phyloP scores from a whole-genome alignment of 129 eudicot species.

The Chrysanthemum makinoi region DNA sequence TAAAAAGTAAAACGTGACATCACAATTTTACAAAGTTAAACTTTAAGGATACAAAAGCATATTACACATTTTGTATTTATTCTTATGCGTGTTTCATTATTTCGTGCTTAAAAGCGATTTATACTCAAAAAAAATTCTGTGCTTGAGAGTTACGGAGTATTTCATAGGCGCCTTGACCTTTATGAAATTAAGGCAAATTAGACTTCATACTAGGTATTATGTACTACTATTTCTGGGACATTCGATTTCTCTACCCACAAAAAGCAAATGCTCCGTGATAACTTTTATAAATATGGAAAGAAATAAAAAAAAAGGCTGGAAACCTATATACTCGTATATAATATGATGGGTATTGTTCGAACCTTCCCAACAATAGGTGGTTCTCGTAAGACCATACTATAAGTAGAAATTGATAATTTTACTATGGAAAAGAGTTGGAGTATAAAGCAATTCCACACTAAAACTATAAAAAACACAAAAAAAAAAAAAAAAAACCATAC shows the following conservation, averaged over 20 bases:
- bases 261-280: constrained; percentile 5
- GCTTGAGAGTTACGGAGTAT: too few species aligned
- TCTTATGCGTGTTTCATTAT: too few species aligned
- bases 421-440: constrained; percentile 19
- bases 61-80: too few species aligned
- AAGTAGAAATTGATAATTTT: constrained; percentile 15
- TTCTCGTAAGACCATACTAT: constrained; percentile 31
- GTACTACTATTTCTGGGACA: constrained; percentile 19
- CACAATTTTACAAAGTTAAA: too few species aligned
- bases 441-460: constrained; percentile 39
- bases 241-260: constrained; percentile 11
- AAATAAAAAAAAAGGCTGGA: background rate
- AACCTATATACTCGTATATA: constrained; percentile 1
- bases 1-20: too few species aligned
- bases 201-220: constrained; percentile 23
- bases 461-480: background rate
- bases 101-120: background rate
- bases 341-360: constrained; percentile 22
- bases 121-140: too few species aligned
- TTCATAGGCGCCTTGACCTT: background rate
- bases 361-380: constrained; percentile 18
- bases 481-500: background rate
- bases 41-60: too few species aligned
- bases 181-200: constrained; percentile 4
- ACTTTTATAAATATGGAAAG: constrained; percentile 33